Conservation (phyloP, 2,329 filamentous ascomycete species). For the Scytalidium lignicola region DNA sequence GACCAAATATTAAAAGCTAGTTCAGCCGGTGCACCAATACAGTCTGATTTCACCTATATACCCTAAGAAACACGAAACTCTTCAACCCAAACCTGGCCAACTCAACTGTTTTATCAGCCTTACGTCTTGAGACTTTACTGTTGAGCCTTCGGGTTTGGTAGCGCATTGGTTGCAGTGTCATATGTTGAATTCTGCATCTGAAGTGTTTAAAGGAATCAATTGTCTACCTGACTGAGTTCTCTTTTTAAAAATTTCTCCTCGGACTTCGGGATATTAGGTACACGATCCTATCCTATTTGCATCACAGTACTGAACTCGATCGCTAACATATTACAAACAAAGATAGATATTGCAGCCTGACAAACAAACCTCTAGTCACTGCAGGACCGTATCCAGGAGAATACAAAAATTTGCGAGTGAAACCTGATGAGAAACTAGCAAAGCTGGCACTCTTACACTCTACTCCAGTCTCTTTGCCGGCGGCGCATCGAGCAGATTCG, state of each 20-base stretch:
- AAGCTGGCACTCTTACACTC: constrained; percentile 59
- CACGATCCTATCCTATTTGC: not conserved
- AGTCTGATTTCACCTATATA: not conserved
- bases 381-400: no score
- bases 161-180: not conserved
- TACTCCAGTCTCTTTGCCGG: constrained; percentile 59
- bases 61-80: not conserved
- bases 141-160: not conserved
- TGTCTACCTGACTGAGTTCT: not conserved
- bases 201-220: not conserved
- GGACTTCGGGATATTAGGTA: not conserved
- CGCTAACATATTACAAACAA: no score
- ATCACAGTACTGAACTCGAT: no score
- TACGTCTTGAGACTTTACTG: not conserved
- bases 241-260: not conserved
- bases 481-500: constrained; percentile 59
- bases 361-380: no score
- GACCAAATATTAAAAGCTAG: not conserved
- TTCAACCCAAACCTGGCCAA: not conserved
- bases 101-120: no score
- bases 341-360: no score
- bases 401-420: not conserved
- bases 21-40: not conserved
- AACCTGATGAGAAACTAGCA: constrained; percentile 35
- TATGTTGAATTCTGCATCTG: not conserved